Percentiles rank a stretch among this genome's conserved stretches.
phyloP scores from a whole-genome alignment of 179 eudicot genomes.

The Carnegiea gigantea region DNA sequence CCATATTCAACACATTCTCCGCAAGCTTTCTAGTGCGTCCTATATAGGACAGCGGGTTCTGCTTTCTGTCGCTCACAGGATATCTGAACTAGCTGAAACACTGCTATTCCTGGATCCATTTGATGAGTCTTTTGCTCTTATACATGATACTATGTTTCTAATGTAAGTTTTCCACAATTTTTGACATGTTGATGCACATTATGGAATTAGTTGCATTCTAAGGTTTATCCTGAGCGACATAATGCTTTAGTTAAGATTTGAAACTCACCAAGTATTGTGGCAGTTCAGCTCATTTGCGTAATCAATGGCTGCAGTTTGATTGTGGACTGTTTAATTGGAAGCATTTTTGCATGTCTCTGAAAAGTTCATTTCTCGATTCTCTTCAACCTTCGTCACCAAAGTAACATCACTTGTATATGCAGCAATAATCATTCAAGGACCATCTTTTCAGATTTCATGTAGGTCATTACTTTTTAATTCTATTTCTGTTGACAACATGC shows the following conservation, averaged over 20 bases:
- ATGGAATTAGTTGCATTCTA: neutral
- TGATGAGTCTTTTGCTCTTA: slow-evolving; percentile 60
- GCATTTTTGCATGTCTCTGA: neutral
- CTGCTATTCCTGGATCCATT: slow-evolving; percentile 84
- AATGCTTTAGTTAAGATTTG: slow-evolving; percentile 6
- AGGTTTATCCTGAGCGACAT: slow-evolving; percentile 9
- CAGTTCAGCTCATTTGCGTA: neutral
- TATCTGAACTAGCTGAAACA: slow-evolving; percentile 63
- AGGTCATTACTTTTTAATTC: neutral
- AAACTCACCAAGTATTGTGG: neutral
- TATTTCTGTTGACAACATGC: neutral
- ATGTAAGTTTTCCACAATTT: slow-evolving; percentile 50
- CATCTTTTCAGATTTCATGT: neutral
- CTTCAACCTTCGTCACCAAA: slow-evolving; percentile 3
- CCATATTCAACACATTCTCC: slow-evolving; percentile 68
- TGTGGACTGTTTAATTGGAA: neutral
- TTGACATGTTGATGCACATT: neutral
- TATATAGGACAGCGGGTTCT: slow-evolving; percentile 69
- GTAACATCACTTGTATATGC: neutral
- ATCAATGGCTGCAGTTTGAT: neutral
- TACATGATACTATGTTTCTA: slow-evolving; percentile 62
- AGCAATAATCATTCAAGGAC: neutral
- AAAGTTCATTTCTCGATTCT: neutral
- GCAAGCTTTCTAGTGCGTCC: slow-evolving; percentile 72
- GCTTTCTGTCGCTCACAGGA: slow-evolving; percentile 70